Base-by-base conservation (phyloP, 129 eudicot genomes). In the Sambucus nigra region DNA sequence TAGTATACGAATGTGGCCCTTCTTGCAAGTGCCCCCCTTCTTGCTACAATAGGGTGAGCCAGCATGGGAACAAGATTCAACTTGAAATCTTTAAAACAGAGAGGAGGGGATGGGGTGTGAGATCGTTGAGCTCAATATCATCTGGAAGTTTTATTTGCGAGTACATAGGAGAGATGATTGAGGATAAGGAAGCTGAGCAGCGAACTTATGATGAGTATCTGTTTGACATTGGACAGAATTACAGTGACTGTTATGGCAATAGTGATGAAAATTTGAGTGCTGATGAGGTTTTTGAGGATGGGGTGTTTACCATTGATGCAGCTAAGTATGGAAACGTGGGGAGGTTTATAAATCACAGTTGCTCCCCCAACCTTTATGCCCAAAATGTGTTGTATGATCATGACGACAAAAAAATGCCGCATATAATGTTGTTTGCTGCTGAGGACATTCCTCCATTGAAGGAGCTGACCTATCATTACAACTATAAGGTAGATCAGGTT, bases 111-210 rank as follows among this genome's bases (percentile, higher is more conserved):
- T 91, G 99, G 99, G 99, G 99, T 11, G 89, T 91, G 6, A 69
- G 99, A 71, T 67, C 95, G 6, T 61, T 91, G 10, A 76, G 69
- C 54, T 79, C 88, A 0, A 76, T 91, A 17, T 61, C 95, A 22
- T 75, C 99, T 1, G 99, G 99, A 64, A 91, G 87, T 56, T 91
- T 91, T 50, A 82, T 86, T 54, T 91, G 99, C 9, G 95, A 86
- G 69, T 91, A 91, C 51, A 72, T 72, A 9, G 99, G 99, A 11
- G 99, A 91, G 77, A 86, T 91, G 65, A 82, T 91, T 12, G 87
- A 82, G 56, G 91, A 91, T 54, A 67, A 51, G 15, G 95, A 91
- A 69, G 99, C 99, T 18, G 99, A 91, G 42, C 55, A 74, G 24
- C 77, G 82, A 64, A 72, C 73, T 0, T 73, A 65, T 17, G 99